phyloP scores from a whole-genome alignment of 257 asterid genomes.

The Plantago elongata region DNA sequence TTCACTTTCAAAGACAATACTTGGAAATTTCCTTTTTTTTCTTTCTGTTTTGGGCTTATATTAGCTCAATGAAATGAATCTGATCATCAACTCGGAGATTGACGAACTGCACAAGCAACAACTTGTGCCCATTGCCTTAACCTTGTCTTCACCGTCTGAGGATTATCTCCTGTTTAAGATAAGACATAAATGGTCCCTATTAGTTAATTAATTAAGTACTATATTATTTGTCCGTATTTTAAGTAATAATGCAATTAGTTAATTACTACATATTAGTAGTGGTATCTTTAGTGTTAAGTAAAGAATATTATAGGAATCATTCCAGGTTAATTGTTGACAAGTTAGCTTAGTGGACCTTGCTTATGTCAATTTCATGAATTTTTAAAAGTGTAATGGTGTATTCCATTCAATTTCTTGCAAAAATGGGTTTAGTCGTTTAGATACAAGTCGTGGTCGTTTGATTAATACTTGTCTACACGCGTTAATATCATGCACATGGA shows the following conservation, averaged over 20 bases:
- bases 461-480: too few species aligned
- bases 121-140: constrained; percentile 78
- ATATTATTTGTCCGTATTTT: background rate
- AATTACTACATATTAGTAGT: background rate
- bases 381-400: background rate
- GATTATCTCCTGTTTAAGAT: constrained; percentile 44
- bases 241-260: background rate
- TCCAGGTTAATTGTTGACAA: background rate
- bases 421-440: too few species aligned
- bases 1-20: background rate
- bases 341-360: background rate
- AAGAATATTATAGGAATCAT: background rate
- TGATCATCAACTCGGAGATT: constrained; percentile 36
- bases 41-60: too few species aligned
- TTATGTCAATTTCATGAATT: background rate
- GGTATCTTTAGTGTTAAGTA: background rate
- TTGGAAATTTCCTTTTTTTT: background rate
- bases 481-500: too few species aligned
- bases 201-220: background rate
- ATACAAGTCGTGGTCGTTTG: too few species aligned
- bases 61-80: background rate
- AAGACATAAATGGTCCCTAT: background rate
- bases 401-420: too few species aligned
- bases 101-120: constrained; percentile 71
- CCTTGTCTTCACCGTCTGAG: constrained; percentile 64